These are phyloP conservation scores for Coccomyxa subellipsoidea DNA, from an alignment of 163 green algal genomes.

Conservation along the genomic window DNA sequence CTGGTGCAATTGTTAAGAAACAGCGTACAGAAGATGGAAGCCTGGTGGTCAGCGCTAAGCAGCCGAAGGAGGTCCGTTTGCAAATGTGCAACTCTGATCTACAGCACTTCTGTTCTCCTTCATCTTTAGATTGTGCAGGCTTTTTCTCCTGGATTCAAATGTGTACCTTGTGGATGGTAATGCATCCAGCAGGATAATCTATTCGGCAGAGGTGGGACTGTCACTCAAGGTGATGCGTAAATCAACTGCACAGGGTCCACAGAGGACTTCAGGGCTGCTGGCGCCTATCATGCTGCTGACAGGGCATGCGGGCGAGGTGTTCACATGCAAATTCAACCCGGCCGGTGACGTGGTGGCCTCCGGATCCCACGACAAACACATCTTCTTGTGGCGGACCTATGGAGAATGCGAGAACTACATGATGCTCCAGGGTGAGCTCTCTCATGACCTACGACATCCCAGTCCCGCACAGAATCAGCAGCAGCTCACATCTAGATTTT, in stretches of 20 bases:
- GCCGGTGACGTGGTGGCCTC: slow-evolving; percentile 77
- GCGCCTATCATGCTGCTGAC: slow-evolving; percentile 92
- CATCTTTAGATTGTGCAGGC: too few species aligned
- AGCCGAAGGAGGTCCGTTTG: background rate
- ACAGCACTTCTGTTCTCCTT: too few species aligned
- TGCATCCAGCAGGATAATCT: too few species aligned
- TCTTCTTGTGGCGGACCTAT: slow-evolving; percentile 87
- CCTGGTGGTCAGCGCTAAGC: background rate
- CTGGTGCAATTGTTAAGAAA: background rate
- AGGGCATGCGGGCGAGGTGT: slow-evolving; percentile 85
- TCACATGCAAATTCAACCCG: slow-evolving; percentile 80
- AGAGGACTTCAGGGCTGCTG: slow-evolving; percentile 72
- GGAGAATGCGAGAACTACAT: slow-evolving; percentile 95
- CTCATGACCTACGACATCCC: too few species aligned
- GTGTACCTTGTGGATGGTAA: background rate
- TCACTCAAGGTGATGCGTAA: too few species aligned
- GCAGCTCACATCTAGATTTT: too few species aligned
- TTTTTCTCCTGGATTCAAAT: background rate
- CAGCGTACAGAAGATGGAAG: background rate
- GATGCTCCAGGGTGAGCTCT: slow-evolving; percentile 60
- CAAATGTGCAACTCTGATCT: too few species aligned
- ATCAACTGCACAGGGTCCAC: slow-evolving; percentile 53
- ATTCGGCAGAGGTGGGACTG: too few species aligned
- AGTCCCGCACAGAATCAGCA: too few species aligned
- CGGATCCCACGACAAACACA: slow-evolving; percentile 77